These are phyloP conservation scores for Suillus variegatus DNA, from an alignment of 768 basidiomycete genomes.

Conservation along the genomic window DNA sequence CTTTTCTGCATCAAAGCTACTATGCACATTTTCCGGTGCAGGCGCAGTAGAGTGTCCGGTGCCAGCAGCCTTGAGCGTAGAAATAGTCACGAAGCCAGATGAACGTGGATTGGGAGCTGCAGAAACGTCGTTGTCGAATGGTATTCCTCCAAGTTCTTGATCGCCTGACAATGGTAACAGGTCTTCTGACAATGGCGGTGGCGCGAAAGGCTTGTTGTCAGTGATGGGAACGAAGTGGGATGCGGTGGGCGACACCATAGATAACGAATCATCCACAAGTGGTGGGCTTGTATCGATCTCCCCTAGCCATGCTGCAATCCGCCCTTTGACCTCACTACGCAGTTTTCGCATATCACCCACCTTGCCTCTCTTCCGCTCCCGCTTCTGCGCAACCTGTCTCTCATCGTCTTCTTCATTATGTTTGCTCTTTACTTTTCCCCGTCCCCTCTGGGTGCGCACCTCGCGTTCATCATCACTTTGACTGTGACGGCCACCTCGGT, in stretches of 20 bases:
- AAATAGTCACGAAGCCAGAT: slow-evolving; percentile 73
- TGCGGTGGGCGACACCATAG: slow-evolving; percentile 34
- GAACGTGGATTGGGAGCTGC: slow-evolving; percentile 69
- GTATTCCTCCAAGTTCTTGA: slow-evolving; percentile 6
- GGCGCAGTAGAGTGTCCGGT: slow-evolving; percentile 5
- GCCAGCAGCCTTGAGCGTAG: slow-evolving; percentile 43
- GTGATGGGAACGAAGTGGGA: slow-evolving; percentile 30
- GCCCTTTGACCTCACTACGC: slow-evolving; percentile 57
- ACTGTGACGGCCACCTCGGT: slow-evolving; percentile 25
- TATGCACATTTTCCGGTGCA: background rate
- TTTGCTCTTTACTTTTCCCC: slow-evolving; percentile 25
- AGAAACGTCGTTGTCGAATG: slow-evolving; percentile 24
- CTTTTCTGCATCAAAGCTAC: background rate
- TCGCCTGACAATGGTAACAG: slow-evolving; percentile 23
- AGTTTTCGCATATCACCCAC: slow-evolving; percentile 40
- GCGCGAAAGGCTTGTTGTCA: slow-evolving; percentile 24
- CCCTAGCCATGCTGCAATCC: slow-evolving; percentile 80
- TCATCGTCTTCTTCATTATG: slow-evolving; percentile 31
- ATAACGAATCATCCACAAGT: slow-evolving; percentile 37
- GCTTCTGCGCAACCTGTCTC: slow-evolving; percentile 7
- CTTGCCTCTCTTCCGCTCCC: slow-evolving; percentile 30
- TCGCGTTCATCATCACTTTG: slow-evolving; percentile 35
- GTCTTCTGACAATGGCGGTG: slow-evolving; percentile 7
- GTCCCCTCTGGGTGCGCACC: slow-evolving; percentile 30
- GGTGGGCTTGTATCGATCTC: slow-evolving; percentile 59